A percentile compares a stretch with the other conserved stretches of the same genome.
Evolutionary conservation across 305 asterid species (phyloP).

Genomic region (Plantago rigida): DNA sequence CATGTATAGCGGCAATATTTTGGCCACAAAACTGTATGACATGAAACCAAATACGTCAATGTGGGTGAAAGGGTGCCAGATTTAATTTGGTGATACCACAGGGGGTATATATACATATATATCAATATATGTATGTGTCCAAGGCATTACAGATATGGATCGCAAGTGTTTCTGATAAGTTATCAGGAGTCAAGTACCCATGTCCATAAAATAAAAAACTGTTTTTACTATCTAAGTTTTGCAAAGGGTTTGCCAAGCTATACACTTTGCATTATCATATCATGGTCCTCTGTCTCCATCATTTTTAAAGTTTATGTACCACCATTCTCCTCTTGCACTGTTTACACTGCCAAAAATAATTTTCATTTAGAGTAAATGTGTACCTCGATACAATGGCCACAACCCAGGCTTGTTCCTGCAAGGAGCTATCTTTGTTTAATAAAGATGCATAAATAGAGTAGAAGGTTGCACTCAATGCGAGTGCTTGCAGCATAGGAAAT

Average conservation of each 20-base stretch:
- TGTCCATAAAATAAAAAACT: too few species aligned
- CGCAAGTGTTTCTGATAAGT: neutral
- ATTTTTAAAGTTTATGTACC: neutral
- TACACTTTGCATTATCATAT: neutral
- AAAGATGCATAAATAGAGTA: slow-evolving; percentile 21
- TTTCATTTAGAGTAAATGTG: slow-evolving; percentile 14
- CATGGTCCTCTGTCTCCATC: neutral
- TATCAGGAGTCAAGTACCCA: neutral
- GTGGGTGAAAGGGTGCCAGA: too few species aligned
- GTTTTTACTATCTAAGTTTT: too few species aligned
- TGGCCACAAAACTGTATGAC: too few species aligned
- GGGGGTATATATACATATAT: too few species aligned
- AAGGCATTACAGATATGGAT: too few species aligned
- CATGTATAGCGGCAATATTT: too few species aligned
- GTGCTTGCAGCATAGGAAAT: slow-evolving; percentile 19
- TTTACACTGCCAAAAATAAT: neutral
- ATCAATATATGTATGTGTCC: too few species aligned
- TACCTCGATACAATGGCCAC: slow-evolving; percentile 99
- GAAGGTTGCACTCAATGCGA: slow-evolving; percentile 12
- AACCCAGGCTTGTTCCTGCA: slow-evolving; percentile 73
- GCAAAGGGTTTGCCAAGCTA: too few species aligned
- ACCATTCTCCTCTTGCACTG: neutral
- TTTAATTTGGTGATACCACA: too few species aligned
- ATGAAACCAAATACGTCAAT: too few species aligned
- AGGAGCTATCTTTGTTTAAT: slow-evolving; percentile 27